Evolutionary conservation across 352 stramenopile genomes (phyloP), one percentile per base, ranked within the genome.

Genomic region (Phytophthora sp.): DNA sequence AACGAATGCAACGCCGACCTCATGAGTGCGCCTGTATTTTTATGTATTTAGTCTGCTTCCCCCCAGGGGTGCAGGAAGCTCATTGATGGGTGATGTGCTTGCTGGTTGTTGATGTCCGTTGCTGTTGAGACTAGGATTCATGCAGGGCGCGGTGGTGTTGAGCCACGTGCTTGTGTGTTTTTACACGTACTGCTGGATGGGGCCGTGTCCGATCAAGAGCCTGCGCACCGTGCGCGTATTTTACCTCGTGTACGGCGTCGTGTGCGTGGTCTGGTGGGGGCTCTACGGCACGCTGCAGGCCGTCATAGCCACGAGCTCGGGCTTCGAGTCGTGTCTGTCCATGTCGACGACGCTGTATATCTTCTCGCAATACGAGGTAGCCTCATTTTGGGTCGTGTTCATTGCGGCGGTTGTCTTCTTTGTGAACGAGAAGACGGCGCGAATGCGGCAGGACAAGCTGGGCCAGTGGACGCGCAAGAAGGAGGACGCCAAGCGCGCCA

Each of bases 131-230:
- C 24, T 49, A 91, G 83, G 68, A 47, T 90, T 90, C 42, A 45
- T 91, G 61, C 80, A 88, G 41, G 84, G 84, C 30, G 81, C 84
- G 1, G 81, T 92, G 13, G 69, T 82, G 39, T 55, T 92, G 24
- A 90, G 81, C 60, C 82, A 92, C 54, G 38, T 89, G 23, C 68
- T 88, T 7, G 74, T 90, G 13, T 62, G 79, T 42, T 92, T 92
- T 55, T 92, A 84, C 57, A 73, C 84, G 38, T 90, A 89, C 44
- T 88, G 79, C 55, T 92, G 81, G 84, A 90, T 90, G 69, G 79
- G 81, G 0, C 79, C 73, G 8, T 60, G 56, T 38, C 79, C 80
- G 11, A 90, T 91, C 54, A 78, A 75, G 59, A 80, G 72, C 21
- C 57, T 90, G 7, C 75, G 76, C 21, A 84, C 76, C 0, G 54